These are phyloP conservation scores for Taiwanofungus camphoratus DNA, from an alignment of 1,284 basidiomycete genomes.

Conservation along the genomic window DNA sequence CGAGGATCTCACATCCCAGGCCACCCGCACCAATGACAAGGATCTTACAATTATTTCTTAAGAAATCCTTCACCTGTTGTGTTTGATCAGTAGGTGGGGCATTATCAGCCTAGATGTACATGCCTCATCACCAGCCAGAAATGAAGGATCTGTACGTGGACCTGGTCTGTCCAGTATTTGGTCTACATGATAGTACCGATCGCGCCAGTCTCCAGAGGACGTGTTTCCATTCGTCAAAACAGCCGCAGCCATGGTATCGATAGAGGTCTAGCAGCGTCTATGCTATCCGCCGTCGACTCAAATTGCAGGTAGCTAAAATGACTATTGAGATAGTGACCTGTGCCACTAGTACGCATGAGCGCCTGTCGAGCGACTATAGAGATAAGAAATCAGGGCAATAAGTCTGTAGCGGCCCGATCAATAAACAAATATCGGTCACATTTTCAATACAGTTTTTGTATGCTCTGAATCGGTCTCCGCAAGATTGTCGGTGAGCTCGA, in stretches of 20 bases:
- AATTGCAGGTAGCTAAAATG: too few species aligned
- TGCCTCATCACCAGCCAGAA: slow-evolving; percentile 71
- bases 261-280: too few species aligned
- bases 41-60: slow-evolving; percentile 83
- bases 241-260: slow-evolving; percentile 30
- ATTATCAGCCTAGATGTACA: slow-evolving; percentile 13
- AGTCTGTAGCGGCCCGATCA: too few species aligned
- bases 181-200: slow-evolving; percentile 74
- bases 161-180: slow-evolving; percentile 79
- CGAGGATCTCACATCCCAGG: slow-evolving; percentile 91
- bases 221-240: slow-evolving; percentile 23
- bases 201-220: slow-evolving; percentile 55
- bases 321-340: too few species aligned
- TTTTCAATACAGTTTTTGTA: too few species aligned
- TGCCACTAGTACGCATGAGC: too few species aligned
- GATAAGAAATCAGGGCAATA: too few species aligned
- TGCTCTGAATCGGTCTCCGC: too few species aligned
- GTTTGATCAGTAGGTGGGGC: not conserved
- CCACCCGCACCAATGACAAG: slow-evolving; percentile 97
- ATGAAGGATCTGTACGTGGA: slow-evolving; percentile 72
- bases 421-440: too few species aligned
- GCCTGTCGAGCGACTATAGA: too few species aligned
- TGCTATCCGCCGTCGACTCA: too few species aligned
- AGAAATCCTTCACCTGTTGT: slow-evolving; percentile 78
- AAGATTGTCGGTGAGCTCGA: too few species aligned